A percentile compares a stretch with the other conserved stretches of the same genome.
Conservation (phyloP, 257 asterid species). For the Scutellaria barbata region DNA sequence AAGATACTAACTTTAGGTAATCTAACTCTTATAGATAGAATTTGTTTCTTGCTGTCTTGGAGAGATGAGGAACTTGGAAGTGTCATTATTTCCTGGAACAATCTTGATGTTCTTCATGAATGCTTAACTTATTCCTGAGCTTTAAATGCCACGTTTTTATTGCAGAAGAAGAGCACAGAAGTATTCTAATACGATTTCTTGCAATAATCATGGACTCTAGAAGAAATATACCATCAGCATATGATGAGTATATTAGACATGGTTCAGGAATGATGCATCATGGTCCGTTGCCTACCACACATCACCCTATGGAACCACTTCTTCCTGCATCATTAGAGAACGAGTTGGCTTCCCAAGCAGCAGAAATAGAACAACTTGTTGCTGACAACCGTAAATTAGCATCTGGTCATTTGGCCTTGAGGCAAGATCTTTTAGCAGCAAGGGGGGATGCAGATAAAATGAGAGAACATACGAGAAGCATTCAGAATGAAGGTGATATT, state of each 20-base stretch:
- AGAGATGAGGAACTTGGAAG: background rate
- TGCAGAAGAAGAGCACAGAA: background rate
- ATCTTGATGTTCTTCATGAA: background rate
- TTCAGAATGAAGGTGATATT: slow-evolving; percentile 73
- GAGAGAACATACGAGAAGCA: slow-evolving; percentile 65
- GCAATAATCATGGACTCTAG: slow-evolving; percentile 61
- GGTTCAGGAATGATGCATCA: slow-evolving; percentile 44
- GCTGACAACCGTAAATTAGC: slow-evolving; percentile 74
- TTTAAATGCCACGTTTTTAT: slow-evolving; percentile 12
- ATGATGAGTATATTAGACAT: slow-evolving; percentile 51
- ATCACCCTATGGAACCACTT: slow-evolving; percentile 46
- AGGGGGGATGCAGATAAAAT: slow-evolving; percentile 60
- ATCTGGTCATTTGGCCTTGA: slow-evolving; percentile 58
- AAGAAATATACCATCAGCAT: slow-evolving; percentile 50
- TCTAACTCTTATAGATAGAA: background rate
- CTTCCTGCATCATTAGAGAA: slow-evolving; percentile 49
- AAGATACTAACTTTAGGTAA: background rate
- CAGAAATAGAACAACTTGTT: slow-evolving; percentile 62
- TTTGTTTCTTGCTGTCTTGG: slow-evolving; percentile 1
- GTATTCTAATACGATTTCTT: slow-evolving; percentile 16
- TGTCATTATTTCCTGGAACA: slow-evolving; percentile 9
- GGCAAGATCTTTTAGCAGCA: slow-evolving; percentile 65
- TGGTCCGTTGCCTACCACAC: slow-evolving; percentile 45
- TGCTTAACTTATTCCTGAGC: slow-evolving; percentile 8
- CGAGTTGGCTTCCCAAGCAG: slow-evolving; percentile 56